These are phyloP conservation scores for Botrytis squamosa DNA, from an alignment of 2,329 filamentous ascomycete species.

Conservation along the genomic window DNA sequence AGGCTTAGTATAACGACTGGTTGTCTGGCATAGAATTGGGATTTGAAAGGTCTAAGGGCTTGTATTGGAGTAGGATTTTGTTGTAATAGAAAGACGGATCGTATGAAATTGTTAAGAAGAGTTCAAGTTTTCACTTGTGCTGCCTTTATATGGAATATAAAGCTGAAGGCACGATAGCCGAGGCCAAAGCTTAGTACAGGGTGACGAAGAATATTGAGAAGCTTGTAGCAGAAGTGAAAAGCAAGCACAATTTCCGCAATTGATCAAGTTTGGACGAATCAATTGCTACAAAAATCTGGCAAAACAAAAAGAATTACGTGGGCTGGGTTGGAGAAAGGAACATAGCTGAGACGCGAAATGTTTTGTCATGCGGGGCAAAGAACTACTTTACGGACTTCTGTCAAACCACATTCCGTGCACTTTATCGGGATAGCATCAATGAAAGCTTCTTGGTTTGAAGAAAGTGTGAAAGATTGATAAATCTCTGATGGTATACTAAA, in stretches of 20 bases:
- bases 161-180: neutral
- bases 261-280: neutral
- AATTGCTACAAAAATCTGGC: neutral
- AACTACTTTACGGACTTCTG: neutral
- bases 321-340: neutral
- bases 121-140: neutral
- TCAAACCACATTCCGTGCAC: neutral
- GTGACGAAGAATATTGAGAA: neutral
- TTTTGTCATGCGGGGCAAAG: neutral
- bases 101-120: neutral
- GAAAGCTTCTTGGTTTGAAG: neutral
- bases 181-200: neutral
- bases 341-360: neutral
- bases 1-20: neutral
- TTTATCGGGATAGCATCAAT: neutral
- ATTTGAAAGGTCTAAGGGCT: neutral
- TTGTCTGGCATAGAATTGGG: neutral
- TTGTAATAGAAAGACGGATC: neutral
- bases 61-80: neutral
- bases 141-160: neutral
- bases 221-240: neutral
- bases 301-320: neutral
- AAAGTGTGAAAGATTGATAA: neutral
- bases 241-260: neutral
- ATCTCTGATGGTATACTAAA: neutral